A percentile compares a stretch with the other conserved stretches of the same genome.
These are phyloP conservation scores for Spizellomyces sp. DNA, from an alignment of 192 early-diverging fungal genomes.

Conservation along the genomic window DNA sequence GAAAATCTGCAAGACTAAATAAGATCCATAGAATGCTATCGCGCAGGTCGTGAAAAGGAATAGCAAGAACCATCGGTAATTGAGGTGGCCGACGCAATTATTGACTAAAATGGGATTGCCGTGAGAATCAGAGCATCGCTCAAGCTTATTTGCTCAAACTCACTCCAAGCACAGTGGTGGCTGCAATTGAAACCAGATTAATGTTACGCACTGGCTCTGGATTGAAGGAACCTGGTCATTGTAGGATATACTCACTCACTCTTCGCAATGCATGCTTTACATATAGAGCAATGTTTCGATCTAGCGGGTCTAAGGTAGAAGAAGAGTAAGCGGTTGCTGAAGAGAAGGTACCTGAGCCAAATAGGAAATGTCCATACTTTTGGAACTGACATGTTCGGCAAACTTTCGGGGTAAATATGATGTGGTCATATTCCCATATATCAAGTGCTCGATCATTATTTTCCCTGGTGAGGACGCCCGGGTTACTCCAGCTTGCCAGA, in stretches of 20 bases:
- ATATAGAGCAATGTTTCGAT: conserved; percentile 55
- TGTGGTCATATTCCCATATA: conserved; percentile 44
- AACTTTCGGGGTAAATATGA: conserved; percentile 40
- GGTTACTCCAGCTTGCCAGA: conserved; percentile 37
- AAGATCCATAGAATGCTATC: conserved; percentile 44
- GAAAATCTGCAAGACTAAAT: conserved; percentile 33
- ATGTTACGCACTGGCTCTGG: conserved; percentile 3
- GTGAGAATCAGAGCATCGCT: neutral
- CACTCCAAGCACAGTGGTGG: conserved; percentile 58
- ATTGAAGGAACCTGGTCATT: conserved; percentile 6
- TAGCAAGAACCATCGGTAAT: conserved; percentile 50
- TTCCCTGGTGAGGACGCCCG: conserved; percentile 37
- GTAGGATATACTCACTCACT: conserved; percentile 38
- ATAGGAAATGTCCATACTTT: conserved; percentile 36
- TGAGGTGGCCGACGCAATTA: conserved; percentile 57
- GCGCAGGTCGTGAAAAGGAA: conserved; percentile 41
- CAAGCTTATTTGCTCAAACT: neutral
- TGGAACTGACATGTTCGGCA: conserved; percentile 49
- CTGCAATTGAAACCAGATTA: conserved; percentile 22
- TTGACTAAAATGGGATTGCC: conserved; percentile 33
- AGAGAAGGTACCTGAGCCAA: neutral
- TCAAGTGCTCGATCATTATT: conserved; percentile 32
- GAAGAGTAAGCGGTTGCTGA: neutral
- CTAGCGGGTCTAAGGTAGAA: conserved; percentile 39
- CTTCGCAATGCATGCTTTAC: conserved; percentile 51